Evolutionary conservation across 164 flowering plant genomes (phyloP).

Genomic region (Paratinospora sagittata): DNA sequence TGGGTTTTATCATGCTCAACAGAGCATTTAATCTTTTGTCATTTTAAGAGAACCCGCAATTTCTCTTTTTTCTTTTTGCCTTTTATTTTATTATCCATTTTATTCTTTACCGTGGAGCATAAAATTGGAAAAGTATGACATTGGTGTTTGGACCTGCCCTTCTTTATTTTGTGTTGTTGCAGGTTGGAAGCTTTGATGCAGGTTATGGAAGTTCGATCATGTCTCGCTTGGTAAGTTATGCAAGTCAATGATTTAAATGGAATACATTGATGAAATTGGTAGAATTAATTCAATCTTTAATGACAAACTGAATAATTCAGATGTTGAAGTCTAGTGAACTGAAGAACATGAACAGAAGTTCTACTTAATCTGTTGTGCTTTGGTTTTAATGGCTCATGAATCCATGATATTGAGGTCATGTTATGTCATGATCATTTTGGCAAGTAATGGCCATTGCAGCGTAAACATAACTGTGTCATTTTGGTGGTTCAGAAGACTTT

Average conservation of each 20-base stretch:
- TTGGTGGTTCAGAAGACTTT: neutral
- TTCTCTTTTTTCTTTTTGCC: neutral
- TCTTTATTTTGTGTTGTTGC: constrained; percentile 13
- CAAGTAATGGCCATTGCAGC: neutral
- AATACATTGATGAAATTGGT: neutral
- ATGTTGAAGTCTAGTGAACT: neutral
- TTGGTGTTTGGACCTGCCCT: neutral
- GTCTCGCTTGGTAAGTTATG: constrained; percentile 79
- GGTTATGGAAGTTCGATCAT: constrained; percentile 96
- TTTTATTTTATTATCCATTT: neutral
- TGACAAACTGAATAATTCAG: neutral
- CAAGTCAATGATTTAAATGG: neutral
- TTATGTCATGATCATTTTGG: neutral
- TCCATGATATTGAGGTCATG: neutral
- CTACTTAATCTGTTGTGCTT: neutral
- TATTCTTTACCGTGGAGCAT: neutral
- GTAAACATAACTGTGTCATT: neutral
- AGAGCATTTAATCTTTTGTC: neutral
- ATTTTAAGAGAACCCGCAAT: neutral
- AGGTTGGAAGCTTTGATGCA: constrained; percentile 99
- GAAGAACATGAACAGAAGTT: neutral
- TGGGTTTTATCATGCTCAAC: too few relatives aligned
- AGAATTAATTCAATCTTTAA: neutral
- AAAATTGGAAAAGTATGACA: neutral
- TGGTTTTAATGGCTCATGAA: neutral